Evolutionary conservation across 768 basidiomycete species (phyloP).

Genomic region (Lactifluus echinatus): DNA sequence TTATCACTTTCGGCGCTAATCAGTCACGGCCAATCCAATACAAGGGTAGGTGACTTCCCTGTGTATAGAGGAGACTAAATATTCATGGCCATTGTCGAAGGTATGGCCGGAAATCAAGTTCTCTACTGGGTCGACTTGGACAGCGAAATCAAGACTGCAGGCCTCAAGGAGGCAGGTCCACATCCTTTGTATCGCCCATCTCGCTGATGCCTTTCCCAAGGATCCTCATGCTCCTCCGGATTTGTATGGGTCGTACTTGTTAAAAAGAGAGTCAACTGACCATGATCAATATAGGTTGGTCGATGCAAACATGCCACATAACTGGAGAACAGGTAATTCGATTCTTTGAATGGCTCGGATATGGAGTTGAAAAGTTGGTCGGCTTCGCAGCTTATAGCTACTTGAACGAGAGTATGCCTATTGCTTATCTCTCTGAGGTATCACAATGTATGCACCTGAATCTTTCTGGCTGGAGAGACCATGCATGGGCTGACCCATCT

Average conservation of each 20-base stretch:
- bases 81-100: not conserved
- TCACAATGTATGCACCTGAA: not conserved
- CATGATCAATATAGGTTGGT: not conserved
- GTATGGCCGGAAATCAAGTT: conserved; percentile 12
- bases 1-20: conserved; percentile 44
- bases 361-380: too few species aligned
- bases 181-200: too few species aligned
- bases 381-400: not conserved
- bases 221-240: too few species aligned
- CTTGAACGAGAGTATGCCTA: not conserved
- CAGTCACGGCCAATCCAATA: too few species aligned
- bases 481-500: not conserved
- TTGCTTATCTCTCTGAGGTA: not conserved
- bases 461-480: not conserved
- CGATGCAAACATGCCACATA: not conserved
- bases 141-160: conserved; percentile 4
- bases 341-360: too few species aligned
- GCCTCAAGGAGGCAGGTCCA: too few species aligned
- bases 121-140: not conserved
- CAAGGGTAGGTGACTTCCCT: conserved; percentile 28
- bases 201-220: too few species aligned
- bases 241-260: too few species aligned
- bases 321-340: not conserved
- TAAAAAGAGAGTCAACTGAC: not conserved
- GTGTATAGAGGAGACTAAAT: not conserved